Percentiles rank a stretch among this genome's conserved stretches.
Evolutionary conservation across 179 eudicot genomes (phyloP).

Genomic region (Heliamphora pulchella): DNA sequence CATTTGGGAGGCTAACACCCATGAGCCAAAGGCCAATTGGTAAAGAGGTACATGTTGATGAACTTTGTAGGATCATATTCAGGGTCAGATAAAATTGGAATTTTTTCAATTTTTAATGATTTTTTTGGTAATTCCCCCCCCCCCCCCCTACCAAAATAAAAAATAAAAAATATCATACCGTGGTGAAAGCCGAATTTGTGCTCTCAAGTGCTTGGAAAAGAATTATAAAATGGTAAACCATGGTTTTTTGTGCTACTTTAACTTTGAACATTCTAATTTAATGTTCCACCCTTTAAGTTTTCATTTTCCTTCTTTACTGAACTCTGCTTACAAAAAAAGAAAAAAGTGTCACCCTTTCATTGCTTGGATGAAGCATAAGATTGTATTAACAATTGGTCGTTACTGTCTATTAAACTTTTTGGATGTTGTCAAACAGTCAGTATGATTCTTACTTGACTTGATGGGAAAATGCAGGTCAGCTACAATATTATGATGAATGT

Average conservation of each 20-base stretch:
- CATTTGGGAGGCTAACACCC: too few species aligned
- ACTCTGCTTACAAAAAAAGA: too few species aligned
- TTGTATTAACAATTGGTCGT: neutral
- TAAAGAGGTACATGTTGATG: too few species aligned
- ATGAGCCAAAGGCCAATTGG: too few species aligned
- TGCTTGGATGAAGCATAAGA: neutral
- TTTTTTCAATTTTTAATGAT: neutral
- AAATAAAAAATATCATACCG: too few species aligned
- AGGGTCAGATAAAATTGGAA: neutral
- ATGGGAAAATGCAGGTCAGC: constrained; percentile 51
- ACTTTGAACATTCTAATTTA: neutral
- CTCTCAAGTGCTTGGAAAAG: neutral
- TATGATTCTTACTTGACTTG: constrained; percentile 14
- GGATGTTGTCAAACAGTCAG: neutral
- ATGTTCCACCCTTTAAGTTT: neutral
- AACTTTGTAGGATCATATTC: neutral
- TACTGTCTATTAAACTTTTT: neutral
- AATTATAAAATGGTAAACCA: too few species aligned
- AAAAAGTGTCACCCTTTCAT: neutral
- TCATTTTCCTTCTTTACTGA: too few species aligned
- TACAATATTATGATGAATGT: constrained; percentile 72
- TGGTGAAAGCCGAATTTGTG: too few species aligned
- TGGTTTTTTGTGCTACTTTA: constrained; percentile 3
- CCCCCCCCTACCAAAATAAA: too few species aligned
- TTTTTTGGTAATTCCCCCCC: neutral